Evolutionary conservation across 1,139 yeast genomes (phyloP), one percentile per base, ranked within the genome.

Genomic region (Pneumocystis wakefieldiae): DNA sequence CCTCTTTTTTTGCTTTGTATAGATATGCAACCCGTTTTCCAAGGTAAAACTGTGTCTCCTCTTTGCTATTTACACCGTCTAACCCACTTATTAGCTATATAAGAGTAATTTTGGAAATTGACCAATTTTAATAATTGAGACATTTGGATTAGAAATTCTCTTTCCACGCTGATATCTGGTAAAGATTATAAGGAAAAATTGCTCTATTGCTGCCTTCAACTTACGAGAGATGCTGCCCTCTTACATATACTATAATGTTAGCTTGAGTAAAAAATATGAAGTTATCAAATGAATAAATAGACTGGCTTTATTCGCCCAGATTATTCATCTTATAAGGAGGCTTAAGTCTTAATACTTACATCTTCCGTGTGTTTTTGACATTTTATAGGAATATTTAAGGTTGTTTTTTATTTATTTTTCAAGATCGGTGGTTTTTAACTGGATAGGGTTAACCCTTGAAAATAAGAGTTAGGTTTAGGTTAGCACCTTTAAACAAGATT

Each of bases 1-100:
- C 81, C 83, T 91, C 97, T 84, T 91, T 92, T 76, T 87, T 81
- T 77, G 96, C 96, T 83, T 95, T 89, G 96, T 92, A 92, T 75
- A 92, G 97, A 85, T 88, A 92, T 75, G 98, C 98, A 74, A 92
- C 86, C 80, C 96, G 88, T 89, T 92, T 92, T 82, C 98, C 98
- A 76, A 92, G 85, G 94, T 92, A 92, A 85, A 92, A 92, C 82
- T 88, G 87, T 75, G 98, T 97, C 71, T 91, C 98, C 78, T 87
- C 85, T 75, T 96, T 83, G 77, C 82, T 78, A 73, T 85, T 78
- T 75, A 92, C 97, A 81, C 96, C 96, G 83, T 92, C 78, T 57
- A 19, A 3, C 3, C 5, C 3, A 19, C 2, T 57, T 37, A 15
- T 42, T 8, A 42, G 15, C 17, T 2, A 8, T 42, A 8, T 6